These are phyloP conservation scores for Besnoitia besnoiti DNA, from an alignment of 169 alveolate species.

Conservation along the genomic window DNA sequence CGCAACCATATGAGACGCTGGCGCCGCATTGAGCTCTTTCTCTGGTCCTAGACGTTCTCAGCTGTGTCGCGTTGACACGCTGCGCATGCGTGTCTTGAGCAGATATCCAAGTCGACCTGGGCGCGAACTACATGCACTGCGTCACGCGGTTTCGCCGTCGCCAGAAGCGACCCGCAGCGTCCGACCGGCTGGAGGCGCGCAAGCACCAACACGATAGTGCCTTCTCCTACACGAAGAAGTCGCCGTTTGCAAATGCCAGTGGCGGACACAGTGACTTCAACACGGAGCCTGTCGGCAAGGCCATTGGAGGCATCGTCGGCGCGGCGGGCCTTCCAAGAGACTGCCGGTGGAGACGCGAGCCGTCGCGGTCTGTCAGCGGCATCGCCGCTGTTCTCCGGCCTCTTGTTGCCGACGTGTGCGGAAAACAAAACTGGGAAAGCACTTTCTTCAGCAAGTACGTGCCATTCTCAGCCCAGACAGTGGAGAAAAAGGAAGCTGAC, in stretches of 20 bases:
- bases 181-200: background rate
- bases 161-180: background rate
- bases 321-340: slow-evolving; percentile 2
- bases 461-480: no score
- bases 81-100: background rate
- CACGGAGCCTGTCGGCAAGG: background rate
- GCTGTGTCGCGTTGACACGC: no score
- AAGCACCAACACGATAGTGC: background rate
- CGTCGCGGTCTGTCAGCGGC: slow-evolving; percentile 71
- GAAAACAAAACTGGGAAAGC: slow-evolving; percentile 69
- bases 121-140: slow-evolving; percentile 72
- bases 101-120: slow-evolving; percentile 64
- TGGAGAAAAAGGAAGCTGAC: no score
- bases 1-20: no score
- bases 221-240: background rate
- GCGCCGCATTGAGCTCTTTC: no score
- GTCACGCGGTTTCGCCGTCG: slow-evolving; percentile 45
- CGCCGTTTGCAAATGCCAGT: no score
- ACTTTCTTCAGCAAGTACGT: slow-evolving; percentile 66
- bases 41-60: no score
- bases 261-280: background rate
- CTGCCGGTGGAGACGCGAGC: slow-evolving; percentile 70
- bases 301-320: background rate
- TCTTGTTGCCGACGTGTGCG: slow-evolving; percentile 68
- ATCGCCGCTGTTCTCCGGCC: slow-evolving; percentile 68